Conservation (phyloP, 176 grass and related monocot genomes). For the Carex kokanica region DNA sequence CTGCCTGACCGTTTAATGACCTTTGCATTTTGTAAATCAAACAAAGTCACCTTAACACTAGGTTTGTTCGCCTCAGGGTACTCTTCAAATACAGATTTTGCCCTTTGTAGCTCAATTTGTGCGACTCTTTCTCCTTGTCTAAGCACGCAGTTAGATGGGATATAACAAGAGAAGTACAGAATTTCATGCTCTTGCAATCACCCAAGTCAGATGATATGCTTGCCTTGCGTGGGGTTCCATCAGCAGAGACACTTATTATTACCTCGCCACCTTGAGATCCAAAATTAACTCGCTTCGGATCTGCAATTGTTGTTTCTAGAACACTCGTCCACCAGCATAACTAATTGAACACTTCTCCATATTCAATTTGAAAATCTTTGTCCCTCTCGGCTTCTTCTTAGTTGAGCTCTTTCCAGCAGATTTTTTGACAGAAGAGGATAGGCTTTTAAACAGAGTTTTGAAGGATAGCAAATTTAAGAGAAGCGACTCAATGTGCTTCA, state of each 20-base stretch:
- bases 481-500: conserved; percentile 83
- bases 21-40: conserved; percentile 98
- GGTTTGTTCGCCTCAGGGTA: conserved; percentile 39
- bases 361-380: conserved; percentile 76
- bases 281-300: conserved; percentile 98
- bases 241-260: conserved; percentile 79
- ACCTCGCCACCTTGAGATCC: conserved; percentile 88
- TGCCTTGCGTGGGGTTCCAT: conserved; percentile 78
- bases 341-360: conserved; percentile 81
- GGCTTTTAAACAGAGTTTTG: conserved; percentile 61
- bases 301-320: conserved; percentile 74
- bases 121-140: conserved; percentile 80
- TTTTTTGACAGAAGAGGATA: conserved; percentile 48
- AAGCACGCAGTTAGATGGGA: conserved; percentile 70
- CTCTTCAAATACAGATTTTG: conserved; percentile 79
- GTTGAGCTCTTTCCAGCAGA: conserved; percentile 41
- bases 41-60: conserved; percentile 68
- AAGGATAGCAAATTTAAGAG: conserved; percentile 71
- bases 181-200: conserved; percentile 48
- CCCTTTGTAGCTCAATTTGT: conserved; percentile 69
- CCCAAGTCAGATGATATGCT: conserved; percentile 60
- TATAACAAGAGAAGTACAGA: conserved; percentile 69
- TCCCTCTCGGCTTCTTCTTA: conserved; percentile 67
- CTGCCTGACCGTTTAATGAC: conserved; percentile 70
- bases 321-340: conserved; percentile 65